A percentile compares a stretch with the other conserved stretches of the same genome.
Evolutionary conservation across 2,329 filamentous ascomycete species (phyloP).

Genomic region (Aspergillus proliferans): DNA sequence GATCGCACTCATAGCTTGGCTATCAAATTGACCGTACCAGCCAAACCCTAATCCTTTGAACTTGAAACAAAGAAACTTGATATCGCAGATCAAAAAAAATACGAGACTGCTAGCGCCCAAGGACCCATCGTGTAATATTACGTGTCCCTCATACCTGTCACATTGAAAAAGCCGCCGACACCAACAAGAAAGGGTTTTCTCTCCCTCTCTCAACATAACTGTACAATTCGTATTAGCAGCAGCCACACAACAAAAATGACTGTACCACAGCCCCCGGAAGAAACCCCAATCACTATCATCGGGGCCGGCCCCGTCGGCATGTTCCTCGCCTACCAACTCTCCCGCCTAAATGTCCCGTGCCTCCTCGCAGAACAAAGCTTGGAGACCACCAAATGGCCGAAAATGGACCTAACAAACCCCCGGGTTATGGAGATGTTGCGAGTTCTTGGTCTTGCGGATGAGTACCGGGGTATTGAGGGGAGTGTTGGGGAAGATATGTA

Average conservation of each 20-base stretch:
- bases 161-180: too few species aligned
- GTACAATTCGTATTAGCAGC: too few species aligned
- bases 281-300: constrained; percentile 14
- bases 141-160: too few species aligned
- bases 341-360: constrained; percentile 12
- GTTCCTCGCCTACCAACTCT: constrained; percentile 16
- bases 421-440: constrained; percentile 32
- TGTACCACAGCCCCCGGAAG: not conserved
- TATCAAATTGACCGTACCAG: not conserved
- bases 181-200: too few species aligned
- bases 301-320: constrained; percentile 23
- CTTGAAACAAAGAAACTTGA: not conserved
- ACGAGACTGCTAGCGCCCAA: too few species aligned
- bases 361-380: constrained; percentile 21
- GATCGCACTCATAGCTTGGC: too few species aligned
- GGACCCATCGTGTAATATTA: too few species aligned
- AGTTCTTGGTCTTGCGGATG: constrained; percentile 22
- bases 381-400: constrained; percentile 31
- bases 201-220: too few species aligned
- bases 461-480: not conserved
- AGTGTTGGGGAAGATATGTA: not conserved
- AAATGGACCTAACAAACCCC: constrained; percentile 35
- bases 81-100: not conserved
- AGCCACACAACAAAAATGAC: not conserved
- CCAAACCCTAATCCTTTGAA: not conserved